Evolutionary conservation across 768 basidiomycete species (phyloP), one percentile per base, ranked within the genome.

Genomic region (Calvatia gigantea): DNA sequence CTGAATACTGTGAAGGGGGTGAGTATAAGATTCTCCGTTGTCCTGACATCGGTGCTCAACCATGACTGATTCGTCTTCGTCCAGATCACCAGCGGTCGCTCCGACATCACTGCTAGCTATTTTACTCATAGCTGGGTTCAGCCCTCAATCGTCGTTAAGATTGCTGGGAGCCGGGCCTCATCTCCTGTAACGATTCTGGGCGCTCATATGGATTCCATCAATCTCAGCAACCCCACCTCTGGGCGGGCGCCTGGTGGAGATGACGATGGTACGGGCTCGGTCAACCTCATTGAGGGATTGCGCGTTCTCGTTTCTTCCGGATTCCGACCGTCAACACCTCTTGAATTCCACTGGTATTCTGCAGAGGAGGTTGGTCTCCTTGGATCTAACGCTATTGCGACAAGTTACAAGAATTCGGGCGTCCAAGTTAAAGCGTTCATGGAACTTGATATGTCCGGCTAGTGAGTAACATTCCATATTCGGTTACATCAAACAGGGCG

Each of bases 321-420:
- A 3, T 78, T 74, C 64, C 64, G 59, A 38, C 76, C 77, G 1
- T 64, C 68, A 12, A 69, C 66, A 6, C 71, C 76, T 2, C 70
- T 80, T 32, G 76, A 79, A 59, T 78, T 78, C 66, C 76, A 78
- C 56, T 79, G 74, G 73, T 80, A 77, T 60, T 67, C 75, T 29
- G 76, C 69, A 23, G 76, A 79, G 58, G 76, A 77, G 53, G 75
- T 64, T 41, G 78, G 77, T 14, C 68, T 76, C 3, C 65, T 77
- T 6, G 82, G 82, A 19, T 78, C 78, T 33, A 80, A 81, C 58
- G 83, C 80, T 6, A 72, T 85, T 54, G 82, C 78, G 3, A 73
- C 73, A 28, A 67, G 65, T 25, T 83, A 83, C 67, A 77, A 77
- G 62, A 72, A 67, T 44, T 61, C 70, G 15, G 76, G 75, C 3